These are phyloP conservation scores for Tilletia setariae DNA, from an alignment of 1,284 basidiomycete species.

Conservation along the genomic window DNA sequence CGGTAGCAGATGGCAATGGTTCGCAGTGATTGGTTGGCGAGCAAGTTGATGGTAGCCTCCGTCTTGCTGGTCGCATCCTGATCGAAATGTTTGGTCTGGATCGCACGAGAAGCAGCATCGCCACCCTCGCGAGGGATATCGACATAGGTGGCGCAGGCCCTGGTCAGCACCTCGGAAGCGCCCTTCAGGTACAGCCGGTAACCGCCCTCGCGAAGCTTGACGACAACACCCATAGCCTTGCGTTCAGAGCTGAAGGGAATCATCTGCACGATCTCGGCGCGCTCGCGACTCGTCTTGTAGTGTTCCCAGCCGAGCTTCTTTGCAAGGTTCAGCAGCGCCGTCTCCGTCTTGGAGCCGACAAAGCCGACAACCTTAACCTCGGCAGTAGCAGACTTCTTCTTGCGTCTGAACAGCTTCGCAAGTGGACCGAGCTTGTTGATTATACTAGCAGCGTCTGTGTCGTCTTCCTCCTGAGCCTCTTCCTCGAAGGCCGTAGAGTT, in stretches of 20 bases:
- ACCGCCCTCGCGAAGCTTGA: conserved; percentile 63
- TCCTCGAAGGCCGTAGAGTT: conserved; percentile 92
- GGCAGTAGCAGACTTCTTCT: conserved; percentile 6
- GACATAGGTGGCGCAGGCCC: conserved; percentile 70
- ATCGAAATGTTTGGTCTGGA: conserved; percentile 64
- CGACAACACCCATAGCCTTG: conserved; percentile 93
- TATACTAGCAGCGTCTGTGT: conserved; percentile 30
- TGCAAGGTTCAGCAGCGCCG: conserved; percentile 84
- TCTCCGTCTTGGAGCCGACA: conserved; percentile 94
- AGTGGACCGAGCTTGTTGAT: not conserved
- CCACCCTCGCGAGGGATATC: conserved; percentile 58
- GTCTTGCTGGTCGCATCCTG: conserved; percentile 62
- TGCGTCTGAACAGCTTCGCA: conserved; percentile 4
- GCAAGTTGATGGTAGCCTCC: conserved; percentile 85
- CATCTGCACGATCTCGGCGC: conserved; percentile 74
- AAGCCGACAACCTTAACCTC: conserved; percentile 60
- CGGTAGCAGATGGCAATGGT: conserved; percentile 90
- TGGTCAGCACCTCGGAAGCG: conserved; percentile 84
- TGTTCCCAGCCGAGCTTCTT: conserved; percentile 77
- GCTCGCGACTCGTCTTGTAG: conserved; percentile 69
- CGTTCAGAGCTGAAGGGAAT: conserved; percentile 91
- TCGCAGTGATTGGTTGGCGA: conserved; percentile 88
- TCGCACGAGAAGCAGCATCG: conserved; percentile 48
- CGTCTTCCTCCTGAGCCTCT: conserved; percentile 61
- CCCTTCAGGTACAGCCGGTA: conserved; percentile 84